Evolutionary conservation across 495 filamentous ascomycete genomes (phyloP), one percentile per base, ranked within the genome.

Genomic region (Podospora tetraspora): DNA sequence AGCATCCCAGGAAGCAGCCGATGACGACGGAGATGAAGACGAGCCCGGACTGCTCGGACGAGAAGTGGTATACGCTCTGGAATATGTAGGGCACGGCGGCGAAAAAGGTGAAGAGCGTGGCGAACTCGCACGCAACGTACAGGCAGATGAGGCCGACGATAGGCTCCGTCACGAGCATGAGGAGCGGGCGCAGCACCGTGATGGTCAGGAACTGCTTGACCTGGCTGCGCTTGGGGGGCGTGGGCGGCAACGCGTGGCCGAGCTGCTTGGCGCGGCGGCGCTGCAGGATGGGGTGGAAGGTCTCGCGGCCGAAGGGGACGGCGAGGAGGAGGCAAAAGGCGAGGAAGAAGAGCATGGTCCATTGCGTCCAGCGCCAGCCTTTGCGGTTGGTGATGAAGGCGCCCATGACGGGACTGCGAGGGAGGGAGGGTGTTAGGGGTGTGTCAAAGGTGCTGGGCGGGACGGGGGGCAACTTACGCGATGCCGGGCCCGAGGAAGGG

Each of bases 161-260:
- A 5, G 89, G 88, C 71, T 91, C 90, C 0, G 80, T 84, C 16
- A 87, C 37, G 37, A 91, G 78, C 89, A 92, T 91, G 59, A 83
- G 75, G 0, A 89, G 34, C 0, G 89, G 89, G 4, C 88, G 83
- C n/a, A 87, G 27, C 5, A 91, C 75, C 6, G 85, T 85, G 25
- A 86, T 80, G 0, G 85, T 85, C 62, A 87, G 70, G 32, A 89
- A 81, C 27, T 84, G 71, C 52, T 80, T 83, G 11, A 86, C 23
- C 0, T 74, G 73, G 21, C 81, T 76, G 9, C 79, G 75, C 8
- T 70, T 61, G 0, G 78, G 68, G 11, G 70, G 70, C 21, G 73
- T 71, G 3, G 77, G 72, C 30, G 82, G 80, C 1, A 79, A 69
- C 2, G 76, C 57, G 22, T 80, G 71, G 1, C 81, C 80, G 7